Percentiles rank a stretch among this genome's conserved stretches.
phyloP scores from a whole-genome alignment of 2,329 filamentous ascomycete species.

The Fusarium sp. region DNA sequence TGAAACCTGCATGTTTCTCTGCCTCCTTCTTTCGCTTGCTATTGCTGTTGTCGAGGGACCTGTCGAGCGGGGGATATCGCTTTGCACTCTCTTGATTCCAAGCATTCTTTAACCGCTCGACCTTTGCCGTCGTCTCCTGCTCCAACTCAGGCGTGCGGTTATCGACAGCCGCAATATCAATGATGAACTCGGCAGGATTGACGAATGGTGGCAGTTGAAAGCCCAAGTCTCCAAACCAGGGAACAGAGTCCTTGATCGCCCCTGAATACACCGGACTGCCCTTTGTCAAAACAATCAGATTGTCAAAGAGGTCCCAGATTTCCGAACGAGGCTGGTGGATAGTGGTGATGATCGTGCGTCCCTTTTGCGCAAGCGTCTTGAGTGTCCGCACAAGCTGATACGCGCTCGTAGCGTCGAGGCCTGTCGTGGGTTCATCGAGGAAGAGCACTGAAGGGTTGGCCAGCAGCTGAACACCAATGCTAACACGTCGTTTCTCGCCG shows the following conservation, averaged over 20 bases:
- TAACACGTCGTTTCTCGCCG: conserved; percentile 80
- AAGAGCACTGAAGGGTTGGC: conserved; percentile 82
- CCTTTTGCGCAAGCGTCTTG: conserved; percentile 73
- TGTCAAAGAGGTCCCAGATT: conserved; percentile 82
- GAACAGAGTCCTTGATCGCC: conserved; percentile 64
- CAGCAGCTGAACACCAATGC: conserved; percentile 82
- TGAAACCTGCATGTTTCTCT: conserved; percentile 64
- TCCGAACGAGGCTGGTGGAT: conserved; percentile 83
- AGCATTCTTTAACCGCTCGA: conserved; percentile 68
- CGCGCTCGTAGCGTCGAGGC: conserved; percentile 80
- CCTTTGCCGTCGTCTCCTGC: conserved; percentile 65
- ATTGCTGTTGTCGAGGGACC: conserved; percentile 2
- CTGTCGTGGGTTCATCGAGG: conserved; percentile 82
- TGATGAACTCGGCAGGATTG: conserved; percentile 80
- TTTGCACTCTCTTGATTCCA: conserved; percentile 62
- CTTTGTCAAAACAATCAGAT: conserved; percentile 73
- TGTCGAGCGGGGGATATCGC: conserved; percentile 40
- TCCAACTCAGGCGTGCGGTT: conserved; percentile 76
- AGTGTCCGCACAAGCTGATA: conserved; percentile 78
- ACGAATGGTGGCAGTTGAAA: conserved; percentile 75
- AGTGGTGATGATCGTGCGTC: conserved; percentile 76
- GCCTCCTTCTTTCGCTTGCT: conserved; percentile 39
- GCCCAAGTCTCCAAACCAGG: conserved; percentile 71
- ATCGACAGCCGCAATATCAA: conserved; percentile 80
- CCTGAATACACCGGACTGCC: conserved; percentile 78